Conservation (phyloP, 768 basidiomycete genomes). For the Infundibulicybe gibba region DNA sequence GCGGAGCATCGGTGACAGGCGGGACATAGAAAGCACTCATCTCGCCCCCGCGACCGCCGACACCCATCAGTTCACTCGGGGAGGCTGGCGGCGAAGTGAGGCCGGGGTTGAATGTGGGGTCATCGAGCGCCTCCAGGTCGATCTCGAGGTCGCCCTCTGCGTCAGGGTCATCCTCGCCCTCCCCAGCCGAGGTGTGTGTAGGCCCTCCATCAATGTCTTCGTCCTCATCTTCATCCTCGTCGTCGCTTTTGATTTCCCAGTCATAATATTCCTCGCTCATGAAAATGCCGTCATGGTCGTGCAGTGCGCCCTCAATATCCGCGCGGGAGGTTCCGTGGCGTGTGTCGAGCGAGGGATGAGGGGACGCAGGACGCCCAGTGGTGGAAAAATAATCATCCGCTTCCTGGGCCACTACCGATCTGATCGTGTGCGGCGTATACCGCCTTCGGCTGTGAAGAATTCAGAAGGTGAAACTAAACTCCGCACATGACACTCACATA, state of each 20-base stretch:
- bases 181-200: background rate
- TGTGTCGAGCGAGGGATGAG: background rate
- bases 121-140: constrained; percentile 28
- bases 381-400: constrained; percentile 14
- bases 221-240: constrained; percentile 7
- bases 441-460: constrained; percentile 10
- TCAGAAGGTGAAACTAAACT: background rate
- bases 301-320: background rate
- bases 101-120: constrained; percentile 34
- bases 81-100: constrained; percentile 21
- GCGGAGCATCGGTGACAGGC: constrained; percentile 4
- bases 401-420: constrained; percentile 17
- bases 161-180: constrained; percentile 18
- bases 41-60: constrained; percentile 4
- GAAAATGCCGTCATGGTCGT: background rate
- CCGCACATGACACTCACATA: constrained; percentile 11
- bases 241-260: background rate
- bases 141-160: constrained; percentile 28
- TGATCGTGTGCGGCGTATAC: constrained; percentile 15
- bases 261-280: constrained; percentile 3
- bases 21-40: constrained; percentile 27
- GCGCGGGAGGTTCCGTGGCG: background rate
- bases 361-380: constrained; percentile 12
- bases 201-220: background rate
- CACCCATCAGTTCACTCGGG: background rate